Conservation (phyloP, 2,329 filamentous ascomycete species). For the Calonectria leucothoes region DNA sequence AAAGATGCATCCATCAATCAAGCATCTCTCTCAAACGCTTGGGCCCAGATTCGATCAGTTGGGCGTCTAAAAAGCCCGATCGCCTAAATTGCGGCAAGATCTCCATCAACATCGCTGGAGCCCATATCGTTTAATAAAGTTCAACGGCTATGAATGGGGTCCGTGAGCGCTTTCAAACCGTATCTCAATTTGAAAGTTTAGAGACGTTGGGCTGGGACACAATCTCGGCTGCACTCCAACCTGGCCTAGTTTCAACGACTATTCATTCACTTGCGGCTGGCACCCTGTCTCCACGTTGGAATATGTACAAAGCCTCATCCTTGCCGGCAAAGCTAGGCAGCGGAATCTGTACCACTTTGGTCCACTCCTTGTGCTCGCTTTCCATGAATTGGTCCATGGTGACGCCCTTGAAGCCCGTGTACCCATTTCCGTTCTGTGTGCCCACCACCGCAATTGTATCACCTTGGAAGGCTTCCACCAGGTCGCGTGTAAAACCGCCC, state of each 20-base stretch:
- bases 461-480: slow-evolving; percentile 71
- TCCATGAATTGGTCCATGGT: slow-evolving; percentile 76
- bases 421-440: slow-evolving; percentile 80
- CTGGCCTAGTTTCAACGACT: slow-evolving; percentile 13
- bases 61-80: background rate
- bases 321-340: slow-evolving; percentile 82
- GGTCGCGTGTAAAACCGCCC: slow-evolving; percentile 71
- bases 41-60: background rate
- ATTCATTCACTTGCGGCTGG: slow-evolving; percentile 37
- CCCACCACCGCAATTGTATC: slow-evolving; percentile 78
- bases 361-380: slow-evolving; percentile 67
- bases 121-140: background rate
- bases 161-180: background rate
- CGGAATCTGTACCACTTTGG: slow-evolving; percentile 71
- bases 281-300: slow-evolving; percentile 60
- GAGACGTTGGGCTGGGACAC: background rate
- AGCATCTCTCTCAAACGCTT: background rate
- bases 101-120: background rate
- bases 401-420: slow-evolving; percentile 74
- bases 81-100: background rate
- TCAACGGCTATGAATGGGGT: slow-evolving; percentile 1
- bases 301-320: slow-evolving; percentile 80
- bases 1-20: background rate
- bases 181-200: background rate
- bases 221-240: background rate